A percentile compares a stretch with the other conserved stretches of the same genome.
phyloP scores from a whole-genome alignment of 108 stramenopile genomes.

The Pseudonitzschia pungens region DNA sequence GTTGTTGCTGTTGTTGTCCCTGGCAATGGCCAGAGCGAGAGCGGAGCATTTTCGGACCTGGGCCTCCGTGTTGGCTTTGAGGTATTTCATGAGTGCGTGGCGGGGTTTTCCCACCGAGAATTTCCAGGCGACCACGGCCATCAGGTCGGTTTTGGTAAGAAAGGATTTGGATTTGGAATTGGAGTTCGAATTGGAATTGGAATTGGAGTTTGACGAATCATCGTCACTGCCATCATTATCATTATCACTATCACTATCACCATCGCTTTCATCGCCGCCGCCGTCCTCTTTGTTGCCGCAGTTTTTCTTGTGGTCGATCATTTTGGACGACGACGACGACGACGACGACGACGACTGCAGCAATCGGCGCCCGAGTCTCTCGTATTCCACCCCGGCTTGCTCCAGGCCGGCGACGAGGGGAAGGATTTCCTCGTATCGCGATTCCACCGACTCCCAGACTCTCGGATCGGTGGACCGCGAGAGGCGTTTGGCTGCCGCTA shows the following conservation, averaged over 20 bases:
- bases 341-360: conserved; percentile 1
- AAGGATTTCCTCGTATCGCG: conserved; percentile 41
- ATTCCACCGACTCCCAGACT: conserved; percentile 33
- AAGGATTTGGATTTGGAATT: neutral
- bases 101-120: conserved; percentile 78
- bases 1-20: too few relatives aligned
- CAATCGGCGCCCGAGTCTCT: conserved; percentile 16
- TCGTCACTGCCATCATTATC: too few relatives aligned
- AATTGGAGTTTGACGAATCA: too few relatives aligned
- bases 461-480: conserved; percentile 10
- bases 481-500: conserved; percentile 44
- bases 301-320: too few relatives aligned
- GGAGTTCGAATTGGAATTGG: too few relatives aligned
- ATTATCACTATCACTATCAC: too few relatives aligned
- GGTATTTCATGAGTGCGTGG: conserved; percentile 42
- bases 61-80: conserved; percentile 49
- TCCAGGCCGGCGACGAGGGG: conserved; percentile 35
- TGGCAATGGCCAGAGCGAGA: conserved; percentile 38
- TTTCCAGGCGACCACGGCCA: conserved; percentile 72
- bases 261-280: too few relatives aligned
- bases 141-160: conserved; percentile 61
- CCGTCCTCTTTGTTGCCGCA: too few relatives aligned
- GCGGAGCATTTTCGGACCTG: conserved; percentile 31
- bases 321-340: too few relatives aligned
- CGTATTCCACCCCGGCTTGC: conserved; percentile 32